A percentile compares a stretch with the other conserved stretches of the same genome.
Conservation (phyloP, 2,329 filamentous ascomycete genomes). For the Tolypocladium amazonense region DNA sequence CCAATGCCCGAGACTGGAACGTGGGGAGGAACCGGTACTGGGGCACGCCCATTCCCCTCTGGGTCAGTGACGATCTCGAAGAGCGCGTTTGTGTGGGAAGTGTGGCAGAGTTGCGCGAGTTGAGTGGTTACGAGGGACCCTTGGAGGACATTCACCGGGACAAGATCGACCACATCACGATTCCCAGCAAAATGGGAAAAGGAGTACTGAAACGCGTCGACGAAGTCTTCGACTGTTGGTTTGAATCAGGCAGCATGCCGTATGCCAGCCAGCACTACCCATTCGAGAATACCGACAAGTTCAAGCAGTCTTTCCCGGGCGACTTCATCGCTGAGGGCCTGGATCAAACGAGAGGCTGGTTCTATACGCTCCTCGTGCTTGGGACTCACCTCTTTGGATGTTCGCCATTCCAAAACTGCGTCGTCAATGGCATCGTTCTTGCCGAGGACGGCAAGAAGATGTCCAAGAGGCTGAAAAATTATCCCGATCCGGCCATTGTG, state of each 20-base stretch:
- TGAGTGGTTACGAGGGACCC: constrained; percentile 79
- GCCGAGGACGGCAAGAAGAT: constrained; percentile 97
- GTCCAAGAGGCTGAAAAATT: constrained; percentile 95
- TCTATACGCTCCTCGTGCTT: constrained; percentile 83
- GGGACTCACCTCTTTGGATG: constrained; percentile 79
- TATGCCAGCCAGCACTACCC: constrained; percentile 88
- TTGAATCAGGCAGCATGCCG: constrained; percentile 92
- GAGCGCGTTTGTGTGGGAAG: constrained; percentile 83
- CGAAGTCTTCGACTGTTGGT: constrained; percentile 96
- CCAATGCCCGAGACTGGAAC: constrained; percentile 89
- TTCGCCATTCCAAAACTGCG: constrained; percentile 86
- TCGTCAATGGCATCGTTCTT: constrained; percentile 91
- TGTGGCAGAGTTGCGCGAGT: constrained; percentile 68
- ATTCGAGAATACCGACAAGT: constrained; percentile 76
- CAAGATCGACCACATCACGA: constrained; percentile 88
- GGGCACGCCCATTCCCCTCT: constrained; percentile 87
- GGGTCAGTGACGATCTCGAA: constrained; percentile 82
- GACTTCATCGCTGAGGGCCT: constrained; percentile 92
- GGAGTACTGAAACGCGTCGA: constrained; percentile 70
- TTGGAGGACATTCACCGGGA: constrained; percentile 83
- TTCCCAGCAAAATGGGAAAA: constrained; percentile 81
- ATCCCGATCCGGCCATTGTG: constrained; percentile 74
- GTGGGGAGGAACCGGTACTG: constrained; percentile 90
- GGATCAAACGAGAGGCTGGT: constrained; percentile 94
- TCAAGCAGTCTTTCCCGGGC: constrained; percentile 73